Percentiles rank a stretch among this genome's conserved stretches.
Conservation (phyloP, 495 filamentous ascomycete species). For the Penicillium manginii region DNA sequence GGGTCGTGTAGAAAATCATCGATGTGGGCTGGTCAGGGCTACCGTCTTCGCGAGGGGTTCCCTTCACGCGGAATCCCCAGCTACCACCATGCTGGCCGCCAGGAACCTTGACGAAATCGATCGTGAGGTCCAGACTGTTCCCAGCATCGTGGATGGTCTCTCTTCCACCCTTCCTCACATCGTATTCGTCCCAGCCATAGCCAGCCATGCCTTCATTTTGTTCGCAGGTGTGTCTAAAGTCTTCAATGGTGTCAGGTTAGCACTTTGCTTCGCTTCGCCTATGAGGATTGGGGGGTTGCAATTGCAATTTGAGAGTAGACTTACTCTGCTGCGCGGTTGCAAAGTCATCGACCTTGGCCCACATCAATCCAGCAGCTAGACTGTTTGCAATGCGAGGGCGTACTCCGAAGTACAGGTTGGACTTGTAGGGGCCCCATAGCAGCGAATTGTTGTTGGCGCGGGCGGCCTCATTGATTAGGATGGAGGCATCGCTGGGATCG, state of each 20-base stretch:
- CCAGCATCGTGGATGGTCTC: conserved; percentile 88
- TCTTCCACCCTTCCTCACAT: conserved; percentile 80
- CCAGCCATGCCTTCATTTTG: conserved; percentile 93
- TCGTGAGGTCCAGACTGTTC: conserved; percentile 87
- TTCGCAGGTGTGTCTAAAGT: conserved; percentile 92
- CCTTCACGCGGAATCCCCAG: conserved; percentile 90
- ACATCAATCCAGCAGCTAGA: conserved; percentile 82
- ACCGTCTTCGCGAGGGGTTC: conserved; percentile 72
- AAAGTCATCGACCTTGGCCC: conserved; percentile 86
- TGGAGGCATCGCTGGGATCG: conserved; percentile 40
- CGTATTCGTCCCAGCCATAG: conserved; percentile 97
- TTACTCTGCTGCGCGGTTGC: conserved; percentile 76
- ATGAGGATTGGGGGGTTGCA: too few relatives aligned
- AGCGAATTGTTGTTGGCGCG: conserved; percentile 78
- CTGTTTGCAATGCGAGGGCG: conserved; percentile 86
- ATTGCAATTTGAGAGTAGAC: conserved; percentile 31
- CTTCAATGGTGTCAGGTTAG: conserved; percentile 46
- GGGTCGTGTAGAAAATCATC: conserved; percentile 75
- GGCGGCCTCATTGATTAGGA: conserved; percentile 46
- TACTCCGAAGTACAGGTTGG: conserved; percentile 95
- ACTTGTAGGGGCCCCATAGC: conserved; percentile 95
- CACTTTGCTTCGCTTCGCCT: background rate
- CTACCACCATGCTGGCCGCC: conserved; percentile 86
- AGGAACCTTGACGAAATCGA: conserved; percentile 90
- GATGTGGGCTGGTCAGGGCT: conserved; percentile 69